Base-by-base conservation (phyloP, 169 alveolate genomes). In the Prorocentrum cordatum region DNA sequence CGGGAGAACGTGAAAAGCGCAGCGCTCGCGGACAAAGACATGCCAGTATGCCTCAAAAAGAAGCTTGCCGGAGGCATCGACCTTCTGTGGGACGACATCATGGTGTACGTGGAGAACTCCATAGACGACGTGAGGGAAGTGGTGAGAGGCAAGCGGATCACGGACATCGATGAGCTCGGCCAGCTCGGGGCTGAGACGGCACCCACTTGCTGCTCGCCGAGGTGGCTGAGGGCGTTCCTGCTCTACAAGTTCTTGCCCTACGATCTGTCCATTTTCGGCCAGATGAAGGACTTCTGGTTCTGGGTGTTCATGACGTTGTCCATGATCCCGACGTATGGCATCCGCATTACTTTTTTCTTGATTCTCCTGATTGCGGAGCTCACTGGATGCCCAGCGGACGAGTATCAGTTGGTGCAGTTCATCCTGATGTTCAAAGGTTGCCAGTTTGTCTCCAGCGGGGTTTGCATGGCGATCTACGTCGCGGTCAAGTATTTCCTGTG, bases 401-500 rank as follows among this genome's bases (percentile, higher is more conserved):
- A 77, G 12, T 77, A 77, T 16, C 88, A 77, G 33, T 42, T 64
- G 22, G 88, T 77, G 7, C 33, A 45, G 62, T 77, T 59, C 64
- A 77, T 77, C 54, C 59, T 77, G 27, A 59, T 45, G 26, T 77
- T 77, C 88, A 77, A 77, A 27, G 82, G 61, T 24, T 14, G 61
- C 33, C 88, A 77, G 47, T 77, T 77, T 33, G 20, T 77, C 24
- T 77, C 88, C 38, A 54, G 73, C n/a, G 88, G 88, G 3, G 88
- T 77, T 32, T 26, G 54, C 66, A 77, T 77, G 88, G 88, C 88
- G 24, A 59, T 72, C 64, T 32, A 59, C 62, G 88, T 75, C 1
- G 88, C 88, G 20, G 70, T 77, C 26, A 64, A 77, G 27, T 77
- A 77, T 62, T 77, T 59, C 75, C 54, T 77, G 88, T 59, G 88